Base-by-base conservation (phyloP, 495 filamentous ascomycete genomes). In the Immersiella caudata region DNA sequence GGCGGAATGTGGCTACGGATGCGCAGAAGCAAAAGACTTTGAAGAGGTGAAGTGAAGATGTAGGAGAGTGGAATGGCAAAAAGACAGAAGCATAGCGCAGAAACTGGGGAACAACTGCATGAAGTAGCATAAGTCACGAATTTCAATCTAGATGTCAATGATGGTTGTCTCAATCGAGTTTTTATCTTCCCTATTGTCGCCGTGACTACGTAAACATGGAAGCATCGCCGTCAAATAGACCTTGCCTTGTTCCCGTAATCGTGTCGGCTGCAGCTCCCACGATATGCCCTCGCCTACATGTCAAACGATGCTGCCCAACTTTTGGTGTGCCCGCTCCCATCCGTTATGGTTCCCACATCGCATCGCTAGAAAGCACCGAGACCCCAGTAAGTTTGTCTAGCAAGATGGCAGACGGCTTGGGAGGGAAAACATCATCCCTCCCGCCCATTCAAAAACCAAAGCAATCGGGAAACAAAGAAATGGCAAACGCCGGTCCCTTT, bases 21-120 rank as follows among this genome's bases (percentile, higher is more conserved):
- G 95, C 94, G 24, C 93, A 97, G 87, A 98, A 98, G 87, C 95
- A 98, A 85, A 98, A 97, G 90, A 98, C 93, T 25, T 76, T 99
- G 79, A 99, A 99, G 88, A 86, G 92, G 82, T 98, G 86, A 52
- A 14, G 11, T 7, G 24, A 6, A 20, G 51, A 21, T 5, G 50
- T 1, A 49, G 26, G 14, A 46, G 27, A 12, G 14, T 46, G 40
- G 9, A 46, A 18, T 22, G 20, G 22, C 7, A 20, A 55, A 3
- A 22, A 18, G 16, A 6, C 5, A 54, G 6, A 21, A 24, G 52
- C 11, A 22, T 16, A 55, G 12, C 16, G 21, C 8, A 14, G 49
- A 22, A 55, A 11, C 20, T 55, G 20, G 21, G 11, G 9, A 16
- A 6, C 20, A 20, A 20, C 21, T 64, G 25, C 46, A 62, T 20